Base-by-base conservation (phyloP, 768 basidiomycete species). In the Lactarius psammicola region DNA sequence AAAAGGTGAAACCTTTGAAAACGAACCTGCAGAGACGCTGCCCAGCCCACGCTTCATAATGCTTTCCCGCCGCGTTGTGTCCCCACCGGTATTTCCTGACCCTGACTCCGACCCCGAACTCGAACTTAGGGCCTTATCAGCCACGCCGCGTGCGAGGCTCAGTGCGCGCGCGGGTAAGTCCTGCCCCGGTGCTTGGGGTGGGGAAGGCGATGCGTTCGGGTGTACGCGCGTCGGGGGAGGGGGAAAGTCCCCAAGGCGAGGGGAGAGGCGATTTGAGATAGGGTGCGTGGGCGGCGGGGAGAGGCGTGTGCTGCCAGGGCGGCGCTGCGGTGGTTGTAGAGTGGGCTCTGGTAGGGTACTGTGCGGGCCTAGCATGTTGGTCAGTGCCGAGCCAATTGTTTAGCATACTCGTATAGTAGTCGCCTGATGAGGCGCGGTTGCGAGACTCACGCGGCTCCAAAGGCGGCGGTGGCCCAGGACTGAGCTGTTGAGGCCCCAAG, bases 21-120 rank as follows among this genome's bases (percentile, higher is more conserved):
- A 66, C 65, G 38, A 58, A 66, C 65, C 65, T 51, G 60, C 65
- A 17, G 65, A 66, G 23, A 61, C 60, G 3, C 44, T 51, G 13
- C 36, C 36, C 28, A 66, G 23, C 23, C 20, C 42, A 4, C 60
- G 60, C 28, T 62, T 38, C 7, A 54, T 11, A n/a, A 62, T 17
- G 7, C 44, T 15, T 11, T 26, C 65, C 20, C 53, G 59, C 54
- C 26, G 54, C 5, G 13, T 36, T 31, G 46, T 26, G 33, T 60
- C 36, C 15, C n/a, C 59, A 11, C 59, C 44, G 26, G 42, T 15
- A 40, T 31, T 31, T 17, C 42, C 59, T n/a, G 30, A 20, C 15
- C 28, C 53, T 23, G 46, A 46, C 44, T 11, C 44, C 7, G 53
- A 53, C 11, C 49, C 53, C 6, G 30, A 30, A 51, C 28, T 51